Base-by-base conservation (phyloP, 768 basidiomycete species). In the Lactarius quietus region DNA sequence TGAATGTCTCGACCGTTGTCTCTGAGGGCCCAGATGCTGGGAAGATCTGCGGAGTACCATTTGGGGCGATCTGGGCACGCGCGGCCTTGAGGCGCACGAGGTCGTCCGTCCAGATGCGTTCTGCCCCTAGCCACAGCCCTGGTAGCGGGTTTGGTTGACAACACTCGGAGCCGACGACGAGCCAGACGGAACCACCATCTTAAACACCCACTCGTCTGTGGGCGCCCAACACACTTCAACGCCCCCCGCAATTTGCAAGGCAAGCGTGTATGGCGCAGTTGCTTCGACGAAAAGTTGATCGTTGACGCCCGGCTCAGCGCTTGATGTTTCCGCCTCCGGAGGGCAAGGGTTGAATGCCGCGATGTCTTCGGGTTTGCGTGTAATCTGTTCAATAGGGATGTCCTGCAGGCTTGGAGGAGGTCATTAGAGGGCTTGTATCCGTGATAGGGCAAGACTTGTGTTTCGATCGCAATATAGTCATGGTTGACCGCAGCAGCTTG, bases 101-200 rank as follows among this genome's bases (percentile, higher is more conserved):
- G 67, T 96, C 93, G 64, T 89, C 90, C 6, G 82, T 78, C 93
- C 93, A 96, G 60, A 95, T 90, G 35, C 91, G 83, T 72, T 95
- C 93, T 1, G 87, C 85, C 9, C 94, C 94, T 88, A 90, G 91
- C 92, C 92, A 96, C 9, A 95, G 1, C 91, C 91, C 71, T 93
- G 90, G 72, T 85, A 92, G 48, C 85, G 79, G 57, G 76, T 81
- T 71, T 90, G 88, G 0, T 75, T 76, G 35, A 80, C 39, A n/a
- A 48, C 23, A 26, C 33, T 48, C 23, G 57, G 45, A 23, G 36
- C 45, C 43, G 28, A 9, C 15, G n/a, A 5, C 53, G 59, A 5
- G 39, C 61, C 31, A 0, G 81, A 29, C 54, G 64, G 79, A 52
- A 83, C 66, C 9, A 77, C 73, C 69, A 84, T 83, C 63, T 81